Base-by-base conservation (phyloP, 1,284 basidiomycete genomes). In the Ganoderma lingzhi region DNA sequence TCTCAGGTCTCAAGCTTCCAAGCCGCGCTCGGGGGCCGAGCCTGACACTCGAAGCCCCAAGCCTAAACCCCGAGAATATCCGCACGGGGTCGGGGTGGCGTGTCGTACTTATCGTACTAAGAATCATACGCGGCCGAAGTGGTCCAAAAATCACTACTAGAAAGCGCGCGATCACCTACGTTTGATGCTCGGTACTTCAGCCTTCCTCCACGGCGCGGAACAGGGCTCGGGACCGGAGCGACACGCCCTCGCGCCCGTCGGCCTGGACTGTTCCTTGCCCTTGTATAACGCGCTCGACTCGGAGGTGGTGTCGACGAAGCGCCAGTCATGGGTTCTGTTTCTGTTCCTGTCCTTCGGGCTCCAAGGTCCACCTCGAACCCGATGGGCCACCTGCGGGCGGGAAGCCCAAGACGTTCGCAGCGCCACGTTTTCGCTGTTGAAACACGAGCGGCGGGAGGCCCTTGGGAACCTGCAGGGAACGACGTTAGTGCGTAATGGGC, bases 191-290 rank as follows among this genome's bases (percentile, higher is more conserved):
- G 23, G 23, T 23, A 23, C 23, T 23, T 23, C 23, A 23, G 23
- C 23, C 23, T 53, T 53, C 48, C 48, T 53, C 48, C 23, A 53
- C 23, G 23, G 23, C 12, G 48, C 23, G 23, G 48, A 28, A 28
- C 48, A 28, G 53, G 28, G 28, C 53, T 56, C 53, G 53, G 53
- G 30, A 30, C 53, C 30, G 53, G 53, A 56, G 53, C 53, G 53
- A 55, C 53, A 30, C 53, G 51, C 51, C 51, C 28, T 55, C 53
- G 28, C 30, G 53, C 30, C 15, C 30, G 30, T 35, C 15, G 53
- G 23, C 51, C 15, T 32, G 30, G 32, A 1, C 14, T 32, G 30
- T 56, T 35, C 53, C 30, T 35, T 56, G 32, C 35, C 30, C 15
- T 35, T 56, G 32, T 15, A 35, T 32, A 6, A 8, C 15, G 28